Base-by-base conservation (phyloP, 352 stramenopile species). In the Globisporangium abappressorium region DNA sequence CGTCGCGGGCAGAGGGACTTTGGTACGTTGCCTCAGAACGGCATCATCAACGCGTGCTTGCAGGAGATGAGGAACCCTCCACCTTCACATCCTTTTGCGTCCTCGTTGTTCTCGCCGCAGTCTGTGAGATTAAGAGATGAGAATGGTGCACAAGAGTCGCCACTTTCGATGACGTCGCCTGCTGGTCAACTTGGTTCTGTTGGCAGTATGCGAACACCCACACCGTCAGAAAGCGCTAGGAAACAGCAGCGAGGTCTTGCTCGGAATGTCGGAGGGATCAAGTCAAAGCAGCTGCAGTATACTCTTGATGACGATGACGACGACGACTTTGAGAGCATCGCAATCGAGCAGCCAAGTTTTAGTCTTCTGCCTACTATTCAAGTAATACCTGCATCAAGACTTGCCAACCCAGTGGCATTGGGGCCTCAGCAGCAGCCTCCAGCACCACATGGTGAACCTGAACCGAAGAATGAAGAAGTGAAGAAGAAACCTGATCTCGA, bases 11-110 rank as follows among this genome's bases (percentile, higher is more conserved):
- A 67, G 43, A 69, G 75, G 7, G 71, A 84, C 20, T 67, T 80
- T 38, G 64, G 70, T 15, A 70, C 75, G 18, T 43, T 94, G 33
- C 86, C 81, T 2, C 78, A 75, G 3, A 72, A 82, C 61, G 77
- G 86, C 3, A 80, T 94, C 28, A 89, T 94, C 57, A 77, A 68
- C 33, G 75, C 84, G 2, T 93, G 82, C 72, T 67, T 94, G 8
- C 67, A 90, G 14, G 62, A 87, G 56, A 46, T 92, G 53, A 70
- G 76, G 14, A 67, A 72, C 12, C 43, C 61, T n/a, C 43, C 46
- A n/a, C 56, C 9, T 14, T 24, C 56, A 30, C 20, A 34, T 43
- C 9, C 30, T 20, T 49, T 24, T 8, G 30, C 30, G 8, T 22
- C 53, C 0, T 69, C 64, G 24, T 12, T 64, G n/a, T 46, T 69